Percentiles rank a stretch among this genome's conserved stretches.
These are phyloP conservation scores for Amanita fuliginea DNA, from an alignment of 768 basidiomycete species.

Conservation along the genomic window DNA sequence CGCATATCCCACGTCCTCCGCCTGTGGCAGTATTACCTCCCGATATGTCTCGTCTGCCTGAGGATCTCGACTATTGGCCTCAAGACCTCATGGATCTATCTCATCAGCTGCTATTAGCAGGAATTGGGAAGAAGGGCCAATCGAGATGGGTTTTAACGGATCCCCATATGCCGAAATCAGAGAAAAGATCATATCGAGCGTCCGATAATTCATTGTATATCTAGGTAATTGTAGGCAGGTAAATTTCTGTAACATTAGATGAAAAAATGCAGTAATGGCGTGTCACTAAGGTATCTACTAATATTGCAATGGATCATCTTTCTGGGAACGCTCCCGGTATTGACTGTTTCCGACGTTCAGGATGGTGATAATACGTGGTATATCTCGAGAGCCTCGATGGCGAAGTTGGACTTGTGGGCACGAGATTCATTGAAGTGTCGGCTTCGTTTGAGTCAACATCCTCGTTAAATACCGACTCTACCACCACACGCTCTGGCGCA, in stretches of 20 bases:
- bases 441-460: constrained; percentile 7
- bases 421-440: not conserved
- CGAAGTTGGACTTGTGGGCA: constrained; percentile 15
- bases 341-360: constrained; percentile 49
- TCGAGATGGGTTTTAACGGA: constrained; percentile 10
- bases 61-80: constrained; percentile 25
- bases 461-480: constrained; percentile 17
- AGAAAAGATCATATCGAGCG: constrained; percentile 17
- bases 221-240: constrained; percentile 11
- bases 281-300: not conserved
- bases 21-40: constrained; percentile 27
- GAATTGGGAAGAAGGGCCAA: constrained; percentile 18
- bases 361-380: constrained; percentile 80
- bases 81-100: constrained; percentile 20
- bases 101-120: constrained; percentile 24
- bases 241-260: not conserved
- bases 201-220: constrained; percentile 47
- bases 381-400: constrained; percentile 46
- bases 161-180: not conserved
- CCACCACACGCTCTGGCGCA: constrained; percentile 16
- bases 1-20: constrained; percentile 28
- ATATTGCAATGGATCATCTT: constrained; percentile 3
- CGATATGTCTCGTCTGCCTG: constrained; percentile 20
- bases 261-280: not conserved
- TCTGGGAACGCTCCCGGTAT: constrained; percentile 55